Percentiles rank a stretch among this genome's conserved stretches.
Conservation (phyloP, 2,329 filamentous ascomycete genomes). For the Penicillium sp. region DNA sequence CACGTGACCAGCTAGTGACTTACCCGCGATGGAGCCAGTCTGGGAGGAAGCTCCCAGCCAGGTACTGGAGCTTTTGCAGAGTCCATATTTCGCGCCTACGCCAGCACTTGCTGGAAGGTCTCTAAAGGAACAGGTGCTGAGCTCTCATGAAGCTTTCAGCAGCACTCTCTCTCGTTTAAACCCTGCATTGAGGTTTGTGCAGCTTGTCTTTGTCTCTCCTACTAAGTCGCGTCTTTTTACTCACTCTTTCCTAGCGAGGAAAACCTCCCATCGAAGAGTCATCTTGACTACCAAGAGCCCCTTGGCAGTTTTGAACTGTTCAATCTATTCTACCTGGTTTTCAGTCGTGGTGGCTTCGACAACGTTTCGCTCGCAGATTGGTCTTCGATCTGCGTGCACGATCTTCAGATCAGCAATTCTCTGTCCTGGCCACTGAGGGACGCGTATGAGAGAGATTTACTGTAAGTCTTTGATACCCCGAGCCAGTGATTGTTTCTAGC, state of each 20-base stretch:
- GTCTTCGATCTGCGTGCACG: not conserved
- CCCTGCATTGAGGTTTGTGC: conserved; percentile 13
- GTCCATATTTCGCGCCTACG: not conserved
- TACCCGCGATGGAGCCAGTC: not conserved
- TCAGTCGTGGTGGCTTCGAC: not conserved
- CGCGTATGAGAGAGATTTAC: not conserved
- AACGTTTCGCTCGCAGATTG: not conserved
- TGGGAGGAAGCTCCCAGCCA: not conserved
- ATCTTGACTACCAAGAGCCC: not conserved
- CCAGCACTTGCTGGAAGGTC: not conserved
- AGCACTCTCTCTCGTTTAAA: not conserved
- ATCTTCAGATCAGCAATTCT: not conserved
- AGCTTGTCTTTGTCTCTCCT: not conserved
- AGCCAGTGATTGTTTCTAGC: not conserved
- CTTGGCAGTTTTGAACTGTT: not conserved
- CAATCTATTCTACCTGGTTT: not conserved
- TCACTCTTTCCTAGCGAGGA: not conserved
- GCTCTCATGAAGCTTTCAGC: not conserved
- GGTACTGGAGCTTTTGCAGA: not conserved
- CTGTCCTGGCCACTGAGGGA: not conserved
- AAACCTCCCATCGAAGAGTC: not conserved
- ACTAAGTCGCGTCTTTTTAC: not conserved
- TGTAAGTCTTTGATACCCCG: not conserved
- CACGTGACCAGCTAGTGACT: not conserved
- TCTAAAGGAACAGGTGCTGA: not conserved